Conservation (phyloP, 2,329 filamentous ascomycete species). For the Pseudogymnoascus sp. region DNA sequence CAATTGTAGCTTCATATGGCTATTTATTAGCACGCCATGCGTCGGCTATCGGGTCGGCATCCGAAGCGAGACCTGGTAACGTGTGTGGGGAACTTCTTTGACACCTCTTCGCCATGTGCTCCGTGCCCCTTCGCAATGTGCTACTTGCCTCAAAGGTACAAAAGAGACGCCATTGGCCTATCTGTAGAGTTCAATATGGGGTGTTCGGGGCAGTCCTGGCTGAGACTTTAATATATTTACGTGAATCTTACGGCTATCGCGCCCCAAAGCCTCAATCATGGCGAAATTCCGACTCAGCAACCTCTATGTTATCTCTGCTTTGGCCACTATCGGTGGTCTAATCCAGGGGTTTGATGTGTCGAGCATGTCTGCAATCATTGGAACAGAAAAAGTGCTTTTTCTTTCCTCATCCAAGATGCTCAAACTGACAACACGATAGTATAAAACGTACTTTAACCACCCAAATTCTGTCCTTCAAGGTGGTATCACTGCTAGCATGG, state of each 20-base stretch:
- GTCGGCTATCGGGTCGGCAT: background rate
- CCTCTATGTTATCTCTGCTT: slow-evolving; percentile 6
- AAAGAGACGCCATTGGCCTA: background rate
- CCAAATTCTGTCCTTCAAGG: slow-evolving; percentile 24
- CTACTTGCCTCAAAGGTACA: background rate
- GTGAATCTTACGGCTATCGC: background rate
- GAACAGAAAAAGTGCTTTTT: slow-evolving; percentile 26
- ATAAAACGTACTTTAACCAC: background rate
- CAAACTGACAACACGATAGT: background rate
- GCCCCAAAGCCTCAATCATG: background rate
- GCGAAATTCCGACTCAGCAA: slow-evolving; percentile 9
- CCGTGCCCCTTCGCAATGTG: background rate
- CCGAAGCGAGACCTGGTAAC: background rate
- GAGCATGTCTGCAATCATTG: slow-evolving; percentile 45
- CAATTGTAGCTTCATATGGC: background rate
- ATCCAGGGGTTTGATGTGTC: slow-evolving; percentile 43
- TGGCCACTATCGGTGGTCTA: slow-evolving; percentile 8
- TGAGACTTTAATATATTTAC: background rate
- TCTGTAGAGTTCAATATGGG: background rate
- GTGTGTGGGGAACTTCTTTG: background rate
- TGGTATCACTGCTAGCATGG: slow-evolving; percentile 40
- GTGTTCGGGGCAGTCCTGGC: background rate
- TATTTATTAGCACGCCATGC: background rate
- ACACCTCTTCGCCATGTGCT: background rate
- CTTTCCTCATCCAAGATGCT: background rate